Evolutionary conservation across 495 filamentous ascomycete species (phyloP).

Genomic region (Thozetella sp.): DNA sequence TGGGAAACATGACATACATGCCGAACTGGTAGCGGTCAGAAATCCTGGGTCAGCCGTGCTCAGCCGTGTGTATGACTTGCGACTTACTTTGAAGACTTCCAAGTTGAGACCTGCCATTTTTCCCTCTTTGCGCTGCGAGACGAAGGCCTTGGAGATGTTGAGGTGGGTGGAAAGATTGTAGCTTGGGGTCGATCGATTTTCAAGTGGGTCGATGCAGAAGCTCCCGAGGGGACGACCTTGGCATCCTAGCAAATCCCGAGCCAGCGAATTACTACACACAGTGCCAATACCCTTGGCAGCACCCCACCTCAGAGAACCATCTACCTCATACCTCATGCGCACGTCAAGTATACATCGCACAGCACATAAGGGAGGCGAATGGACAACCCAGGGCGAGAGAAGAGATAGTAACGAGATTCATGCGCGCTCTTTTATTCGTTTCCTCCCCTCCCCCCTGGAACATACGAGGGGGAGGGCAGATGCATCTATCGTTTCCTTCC

Average conservation of each 20-base stretch:
- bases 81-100: conserved; percentile 88
- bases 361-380: too few relatives aligned
- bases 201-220: conserved; percentile 6
- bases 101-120: conserved; percentile 84
- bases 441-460: too few relatives aligned
- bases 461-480: background rate
- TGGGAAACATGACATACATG: conserved; percentile 98
- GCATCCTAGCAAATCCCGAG: background rate
- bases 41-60: conserved; percentile 6
- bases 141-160: background rate
- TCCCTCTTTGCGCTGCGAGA: background rate
- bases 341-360: too few relatives aligned
- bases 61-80: conserved; percentile 5
- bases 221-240: background rate
- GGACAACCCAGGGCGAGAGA: too few relatives aligned
- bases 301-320: too few relatives aligned
- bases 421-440: too few relatives aligned
- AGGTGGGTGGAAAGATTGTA: conserved; percentile 40
- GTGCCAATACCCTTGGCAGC: background rate
- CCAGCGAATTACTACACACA: background rate
- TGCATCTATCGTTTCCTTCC: background rate
- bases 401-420: too few relatives aligned
- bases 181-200: conserved; percentile 38
- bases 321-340: too few relatives aligned
- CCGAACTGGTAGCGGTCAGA: conserved; percentile 66